Percentiles rank a stretch among this genome's conserved stretches.
phyloP scores from a whole-genome alignment of 805 yeast genomes.

The Sugiyamaella mastotermitis region DNA sequence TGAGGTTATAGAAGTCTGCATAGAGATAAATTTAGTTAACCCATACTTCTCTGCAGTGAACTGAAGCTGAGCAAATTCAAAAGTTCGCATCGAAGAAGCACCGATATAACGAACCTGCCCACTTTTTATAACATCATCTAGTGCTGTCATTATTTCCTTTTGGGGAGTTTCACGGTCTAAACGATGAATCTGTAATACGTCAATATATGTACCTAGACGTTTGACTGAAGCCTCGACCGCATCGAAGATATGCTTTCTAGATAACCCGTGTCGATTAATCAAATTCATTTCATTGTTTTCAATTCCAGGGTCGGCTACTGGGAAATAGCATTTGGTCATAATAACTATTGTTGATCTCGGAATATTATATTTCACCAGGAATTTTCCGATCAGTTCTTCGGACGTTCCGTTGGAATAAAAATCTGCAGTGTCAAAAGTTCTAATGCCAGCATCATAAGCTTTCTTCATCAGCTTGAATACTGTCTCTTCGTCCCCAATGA shows the following conservation, averaged over 20 bases:
- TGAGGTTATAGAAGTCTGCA: slow-evolving; percentile 54
- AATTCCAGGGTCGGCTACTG: slow-evolving; percentile 14
- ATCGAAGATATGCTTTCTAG: slow-evolving; percentile 44
- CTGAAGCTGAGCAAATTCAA: slow-evolving; percentile 50
- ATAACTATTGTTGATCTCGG: slow-evolving; percentile 50
- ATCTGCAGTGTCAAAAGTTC: slow-evolving; percentile 42
- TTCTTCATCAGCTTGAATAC: slow-evolving; percentile 39
- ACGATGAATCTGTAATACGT: slow-evolving; percentile 53
- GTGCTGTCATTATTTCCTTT: slow-evolving; percentile 51
- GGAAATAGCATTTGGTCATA: slow-evolving; percentile 39
- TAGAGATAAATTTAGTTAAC: slow-evolving; percentile 54
- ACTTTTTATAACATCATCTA: slow-evolving; percentile 45
- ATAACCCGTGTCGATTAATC: slow-evolving; percentile 36
- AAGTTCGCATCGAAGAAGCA: slow-evolving; percentile 56
- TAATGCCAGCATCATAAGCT: slow-evolving; percentile 39
- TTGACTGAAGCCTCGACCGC: slow-evolving; percentile 38
- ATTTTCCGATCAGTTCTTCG: slow-evolving; percentile 46
- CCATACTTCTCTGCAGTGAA: slow-evolving; percentile 48
- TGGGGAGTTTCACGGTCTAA: slow-evolving; percentile 43
- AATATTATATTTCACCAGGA: slow-evolving; percentile 44
- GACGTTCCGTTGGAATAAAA: slow-evolving; percentile 41
- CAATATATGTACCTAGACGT: slow-evolving; percentile 45
- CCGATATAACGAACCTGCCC: slow-evolving; percentile 54
- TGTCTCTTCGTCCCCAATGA: slow-evolving; percentile 38
- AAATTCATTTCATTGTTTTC: slow-evolving; percentile 13